Evolutionary conservation across 1,284 basidiomycete species (phyloP), one percentile per base, ranked within the genome.

Genomic region (Naganishia sp.): DNA sequence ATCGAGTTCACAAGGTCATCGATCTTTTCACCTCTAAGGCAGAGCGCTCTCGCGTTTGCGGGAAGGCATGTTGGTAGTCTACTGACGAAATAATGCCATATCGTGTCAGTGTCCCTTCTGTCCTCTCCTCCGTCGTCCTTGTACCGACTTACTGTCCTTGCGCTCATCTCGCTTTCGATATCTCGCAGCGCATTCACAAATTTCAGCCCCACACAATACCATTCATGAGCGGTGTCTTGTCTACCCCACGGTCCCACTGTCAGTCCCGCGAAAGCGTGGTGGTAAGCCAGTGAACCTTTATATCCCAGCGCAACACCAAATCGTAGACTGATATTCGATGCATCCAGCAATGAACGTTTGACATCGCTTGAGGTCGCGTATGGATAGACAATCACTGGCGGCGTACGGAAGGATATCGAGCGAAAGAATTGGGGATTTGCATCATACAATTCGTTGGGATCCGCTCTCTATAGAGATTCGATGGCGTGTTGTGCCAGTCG

Each of bases 221-320:
- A 39, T 39, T 39, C 36, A 7, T 39, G 36, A 39, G 36, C 36
- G 36, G 36, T 39, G 7, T 39, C 36, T 39, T 9, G 36, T 39
- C 13, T 39, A 39, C 36, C 36, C 36, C 36, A 39, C 13, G 36
- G 36, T 5, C 36, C 36, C 36, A 13, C 36, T 39, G 28, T 18
- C 44, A 31, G 33, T 28, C 18, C 28, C 11, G 45, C 43, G n/a
- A 59, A 59, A 13, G 56, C 48, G 10, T 48, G 28, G 18, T 46
- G 28, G 18, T 59, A 59, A 15, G 44, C 45, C 7, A 59, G 28
- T 21, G 45, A 57, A 11, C 43, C 55, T 31, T 33, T 59, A 45
- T 33, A 59, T 18, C 56, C 56, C 10, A 59, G 6, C 13, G 18
- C 21, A 15, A 59, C 9, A 21, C 28, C 56, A 9, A 59, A 59